Percentiles rank a stretch among this genome's conserved stretches.
phyloP scores from a whole-genome alignment of 1,284 basidiomycete species.

The Fistulinella cinereoalba region DNA sequence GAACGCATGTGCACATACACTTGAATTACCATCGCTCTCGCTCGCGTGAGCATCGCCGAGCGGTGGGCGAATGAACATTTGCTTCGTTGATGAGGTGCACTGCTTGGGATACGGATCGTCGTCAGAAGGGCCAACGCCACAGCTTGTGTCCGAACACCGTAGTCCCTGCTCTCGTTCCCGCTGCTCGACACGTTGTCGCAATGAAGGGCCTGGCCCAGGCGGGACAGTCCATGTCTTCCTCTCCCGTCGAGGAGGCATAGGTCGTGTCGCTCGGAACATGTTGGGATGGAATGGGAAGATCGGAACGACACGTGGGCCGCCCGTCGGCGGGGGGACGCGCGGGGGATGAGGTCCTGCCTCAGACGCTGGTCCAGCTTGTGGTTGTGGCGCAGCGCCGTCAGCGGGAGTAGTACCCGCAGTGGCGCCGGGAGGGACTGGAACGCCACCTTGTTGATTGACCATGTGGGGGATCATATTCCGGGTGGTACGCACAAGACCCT shows the following conservation, averaged over 20 bases:
- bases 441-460: constrained; percentile 13
- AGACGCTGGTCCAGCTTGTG: constrained; percentile 6
- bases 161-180: constrained; percentile 65
- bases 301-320: constrained; percentile 16
- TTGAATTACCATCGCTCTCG: constrained; percentile 8
- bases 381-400: constrained; percentile 10
- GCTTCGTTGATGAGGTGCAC: constrained; percentile 37
- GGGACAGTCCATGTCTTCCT: constrained; percentile 48
- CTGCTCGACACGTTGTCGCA: constrained; percentile 67
- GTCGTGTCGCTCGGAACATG: constrained; percentile 27
- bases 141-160: constrained; percentile 66
- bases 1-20: constrained; percentile 61
- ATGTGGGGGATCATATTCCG: constrained; percentile 25
- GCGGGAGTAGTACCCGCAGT: constrained; percentile 1
- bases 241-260: constrained; percentile 34
- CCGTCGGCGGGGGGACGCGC: neutral
- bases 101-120: constrained; percentile 56
- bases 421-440: constrained; percentile 3
- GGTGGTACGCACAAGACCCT: constrained; percentile 25
- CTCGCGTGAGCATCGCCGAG: neutral
- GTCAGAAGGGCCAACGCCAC: constrained; percentile 70
- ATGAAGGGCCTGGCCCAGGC: constrained; percentile 53
- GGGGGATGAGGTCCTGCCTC: constrained; percentile 4
- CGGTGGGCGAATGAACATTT: constrained; percentile 43
- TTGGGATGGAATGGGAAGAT: constrained; percentile 17